Percentiles rank a stretch among this genome's conserved stretches.
phyloP scores from a whole-genome alignment of 1,284 basidiomycete genomes.

The Abortiporus biennis region DNA sequence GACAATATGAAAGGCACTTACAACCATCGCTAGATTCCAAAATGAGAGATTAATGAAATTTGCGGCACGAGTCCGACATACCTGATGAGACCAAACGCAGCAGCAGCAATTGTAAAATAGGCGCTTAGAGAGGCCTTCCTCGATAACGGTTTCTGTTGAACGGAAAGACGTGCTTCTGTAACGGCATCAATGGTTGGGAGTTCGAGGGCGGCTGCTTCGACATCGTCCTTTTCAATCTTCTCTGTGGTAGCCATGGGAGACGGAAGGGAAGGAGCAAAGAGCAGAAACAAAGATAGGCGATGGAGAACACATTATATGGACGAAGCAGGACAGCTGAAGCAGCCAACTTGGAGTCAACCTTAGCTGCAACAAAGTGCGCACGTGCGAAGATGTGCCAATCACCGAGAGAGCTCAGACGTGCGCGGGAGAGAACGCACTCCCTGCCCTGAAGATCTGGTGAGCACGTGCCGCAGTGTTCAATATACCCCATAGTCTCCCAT shows the following conservation, averaged over 20 bases:
- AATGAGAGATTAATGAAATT: not conserved
- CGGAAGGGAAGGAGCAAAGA: not conserved
- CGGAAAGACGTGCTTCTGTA: not conserved
- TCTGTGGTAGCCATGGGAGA: conserved; percentile 1
- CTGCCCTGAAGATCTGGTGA: too few relatives aligned
- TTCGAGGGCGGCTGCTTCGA: not conserved
- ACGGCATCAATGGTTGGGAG: not conserved
- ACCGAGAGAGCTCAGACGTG: not conserved
- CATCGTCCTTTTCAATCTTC: conserved; percentile 1
- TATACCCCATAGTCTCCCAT: too few relatives aligned
- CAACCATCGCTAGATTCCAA: conserved; percentile 46
- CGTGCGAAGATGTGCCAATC: not conserved
- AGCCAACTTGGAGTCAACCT: not conserved
- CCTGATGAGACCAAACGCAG: conserved; percentile 62
- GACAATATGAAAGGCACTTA: conserved; percentile 24
- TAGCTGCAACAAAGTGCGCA: not conserved
- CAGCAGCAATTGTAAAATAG: conserved; percentile 57
- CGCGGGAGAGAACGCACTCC: too few relatives aligned
- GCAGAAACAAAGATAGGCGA: not conserved
- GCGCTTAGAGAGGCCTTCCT: conserved; percentile 41
- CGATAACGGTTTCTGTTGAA: not conserved
- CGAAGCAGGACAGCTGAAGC: not conserved
- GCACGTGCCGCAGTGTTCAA: too few relatives aligned
- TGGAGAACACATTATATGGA: not conserved
- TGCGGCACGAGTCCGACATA: conserved; percentile 2